Conservation (phyloP, 495 filamentous ascomycete genomes). For the Alectoria sarmentosa region DNA sequence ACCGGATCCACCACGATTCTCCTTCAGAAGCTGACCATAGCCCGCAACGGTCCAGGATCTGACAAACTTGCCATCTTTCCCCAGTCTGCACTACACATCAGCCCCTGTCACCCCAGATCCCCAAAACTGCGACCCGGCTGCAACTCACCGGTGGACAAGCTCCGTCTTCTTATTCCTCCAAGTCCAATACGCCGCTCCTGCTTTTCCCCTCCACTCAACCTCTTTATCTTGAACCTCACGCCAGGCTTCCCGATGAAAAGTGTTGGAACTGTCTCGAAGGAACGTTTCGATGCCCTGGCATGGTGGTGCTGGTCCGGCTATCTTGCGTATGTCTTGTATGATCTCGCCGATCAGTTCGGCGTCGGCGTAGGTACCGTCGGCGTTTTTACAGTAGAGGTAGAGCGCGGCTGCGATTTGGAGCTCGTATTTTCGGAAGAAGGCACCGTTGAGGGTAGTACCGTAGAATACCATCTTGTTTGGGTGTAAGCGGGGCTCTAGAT, state of each 20-base stretch:
- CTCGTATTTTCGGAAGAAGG: not conserved
- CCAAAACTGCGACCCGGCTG: not conserved
- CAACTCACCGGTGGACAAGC: not conserved
- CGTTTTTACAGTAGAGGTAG: not conserved
- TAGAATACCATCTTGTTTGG: not conserved
- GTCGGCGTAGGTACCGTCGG: not conserved
- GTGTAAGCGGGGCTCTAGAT: not conserved
- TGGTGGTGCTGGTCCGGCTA: not conserved
- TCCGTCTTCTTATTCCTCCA: not conserved
- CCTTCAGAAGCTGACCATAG: not conserved
- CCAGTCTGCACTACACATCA: not conserved
- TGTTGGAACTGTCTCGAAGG: not conserved
- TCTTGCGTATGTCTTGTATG: not conserved
- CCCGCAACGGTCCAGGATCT: not conserved
- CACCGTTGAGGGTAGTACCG: not conserved
- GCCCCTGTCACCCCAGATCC: not conserved
- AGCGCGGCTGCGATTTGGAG: not conserved
- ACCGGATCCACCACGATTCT: not conserved
- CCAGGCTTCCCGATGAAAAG: not conserved
- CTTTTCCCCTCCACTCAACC: not conserved
- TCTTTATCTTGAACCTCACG: not conserved
- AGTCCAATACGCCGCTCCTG: not conserved
- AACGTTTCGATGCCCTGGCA: slow-evolving; percentile 1
- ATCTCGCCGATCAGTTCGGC: not conserved
- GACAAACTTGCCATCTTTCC: not conserved